Base-by-base conservation (phyloP, 148 eudicot species). In the Cornus suecica region DNA sequence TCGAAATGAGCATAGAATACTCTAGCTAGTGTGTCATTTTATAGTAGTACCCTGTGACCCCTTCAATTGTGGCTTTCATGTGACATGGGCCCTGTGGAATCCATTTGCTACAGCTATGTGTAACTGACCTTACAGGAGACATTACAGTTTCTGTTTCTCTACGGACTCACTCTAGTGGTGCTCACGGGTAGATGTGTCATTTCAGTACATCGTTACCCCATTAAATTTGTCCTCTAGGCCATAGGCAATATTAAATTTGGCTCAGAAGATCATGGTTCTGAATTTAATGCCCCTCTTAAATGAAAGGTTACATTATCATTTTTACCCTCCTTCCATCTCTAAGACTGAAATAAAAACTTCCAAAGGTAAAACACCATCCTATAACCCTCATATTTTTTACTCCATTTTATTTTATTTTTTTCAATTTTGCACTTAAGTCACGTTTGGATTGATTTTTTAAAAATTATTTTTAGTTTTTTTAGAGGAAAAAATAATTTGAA, bases 141-240 rank as follows among this genome's bases (percentile, higher is more conserved):
- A 24, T 9, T 11, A n/a, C 25, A 11, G 26, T 24, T n/a, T 1
- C n/a, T n/a, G n/a, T n/a, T n/a, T n/a, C n/a, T n/a, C 27, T 25
- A 24, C 27, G 16, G 54, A 48, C 24, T 58, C 23, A 1, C 2
- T 18, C 0, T 2, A 2, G 41, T 13, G 29, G 29, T 64, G 29
- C 62, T n/a, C 0, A 8, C 45, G 75, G 45, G 64, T 42, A 77
- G 70, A 42, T 69, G 28, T 29, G 64, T 70, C 80, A 26, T 63
- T 64, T 70, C 75, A 45, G 18, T 70, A 62, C 69, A 70, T 69
- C 54, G 41, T 71, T 13, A 31, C 61, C 26, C 22, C 51, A 25
- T 45, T 27, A 11, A 69, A 45, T 48, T 23, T 69, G 72, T 69
- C 72, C 42, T 37, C 42, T 5, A 37, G 42, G 42, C 42, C 6